These are phyloP conservation scores for Fraxinus xanthoxyloides DNA, from an alignment of 305 asterid species.

Conservation along the genomic window DNA sequence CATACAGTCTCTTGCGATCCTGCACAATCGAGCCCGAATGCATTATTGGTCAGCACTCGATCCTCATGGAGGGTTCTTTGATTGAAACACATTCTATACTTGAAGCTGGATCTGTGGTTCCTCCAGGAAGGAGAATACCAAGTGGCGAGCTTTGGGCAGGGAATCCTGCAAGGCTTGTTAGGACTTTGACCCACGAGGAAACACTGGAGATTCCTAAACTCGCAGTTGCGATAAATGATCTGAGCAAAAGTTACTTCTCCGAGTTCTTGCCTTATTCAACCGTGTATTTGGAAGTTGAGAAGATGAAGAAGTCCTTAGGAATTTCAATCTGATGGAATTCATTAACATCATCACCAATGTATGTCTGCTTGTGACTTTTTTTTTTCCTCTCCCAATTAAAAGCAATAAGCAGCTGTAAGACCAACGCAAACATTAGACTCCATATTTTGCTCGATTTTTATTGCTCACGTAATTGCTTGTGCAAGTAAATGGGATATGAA, in stretches of 20 bases:
- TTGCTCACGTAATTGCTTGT: slow-evolving; percentile 5
- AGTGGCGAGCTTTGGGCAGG: slow-evolving; percentile 86
- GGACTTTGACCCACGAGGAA: slow-evolving; percentile 84
- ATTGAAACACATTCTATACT: slow-evolving; percentile 92
- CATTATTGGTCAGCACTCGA: slow-evolving; percentile 90
- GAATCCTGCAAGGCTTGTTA: slow-evolving; percentile 86
- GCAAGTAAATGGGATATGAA: slow-evolving; percentile 19
- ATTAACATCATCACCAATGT: neutral
- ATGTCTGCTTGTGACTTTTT: neutral
- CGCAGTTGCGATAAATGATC: slow-evolving; percentile 80
- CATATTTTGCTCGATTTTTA: neutral
- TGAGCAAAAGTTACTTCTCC: slow-evolving; percentile 60
- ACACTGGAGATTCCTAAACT: slow-evolving; percentile 86
- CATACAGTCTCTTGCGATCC: slow-evolving; percentile 76
- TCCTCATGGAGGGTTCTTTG: slow-evolving; percentile 95
- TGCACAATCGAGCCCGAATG: slow-evolving; percentile 95
- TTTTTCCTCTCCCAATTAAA: too few relatives aligned
- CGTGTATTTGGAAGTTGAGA: slow-evolving; percentile 91
- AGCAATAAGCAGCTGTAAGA: slow-evolving; percentile 44
- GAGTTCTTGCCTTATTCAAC: slow-evolving; percentile 94
- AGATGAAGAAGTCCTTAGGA: slow-evolving; percentile 73
- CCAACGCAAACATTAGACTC: slow-evolving; percentile 10
- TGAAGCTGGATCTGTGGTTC: slow-evolving; percentile 92
- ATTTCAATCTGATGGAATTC: slow-evolving; percentile 54
- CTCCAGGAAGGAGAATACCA: slow-evolving; percentile 91